Evolutionary conservation across 23 red algal species (phyloP).

Genomic region (Gracilaria caudata): DNA sequence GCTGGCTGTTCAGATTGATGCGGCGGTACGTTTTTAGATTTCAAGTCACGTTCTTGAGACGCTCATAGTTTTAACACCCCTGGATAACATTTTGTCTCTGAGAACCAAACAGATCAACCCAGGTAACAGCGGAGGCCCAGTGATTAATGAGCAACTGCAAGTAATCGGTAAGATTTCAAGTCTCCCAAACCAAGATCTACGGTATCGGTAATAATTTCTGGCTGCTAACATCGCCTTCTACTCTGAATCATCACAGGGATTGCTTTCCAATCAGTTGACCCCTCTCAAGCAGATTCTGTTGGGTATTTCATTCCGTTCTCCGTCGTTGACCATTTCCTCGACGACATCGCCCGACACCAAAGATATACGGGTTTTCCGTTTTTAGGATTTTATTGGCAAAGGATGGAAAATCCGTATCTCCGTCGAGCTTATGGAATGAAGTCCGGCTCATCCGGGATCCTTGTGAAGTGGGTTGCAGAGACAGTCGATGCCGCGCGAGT

Average conservation of each 20-base stretch:
- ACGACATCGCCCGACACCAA: constrained; percentile 76
- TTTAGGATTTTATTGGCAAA: constrained; percentile 81
- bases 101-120: constrained; percentile 71
- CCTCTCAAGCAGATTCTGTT: constrained; percentile 83
- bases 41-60: not conserved
- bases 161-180: constrained; percentile 59
- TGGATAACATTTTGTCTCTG: not conserved
- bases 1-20: constrained; percentile 93
- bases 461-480: constrained; percentile 81
- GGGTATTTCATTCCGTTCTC: constrained; percentile 91
- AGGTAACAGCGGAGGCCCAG: constrained; percentile 93
- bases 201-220: not conserved
- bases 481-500: constrained; percentile 66
- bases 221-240: not conserved
- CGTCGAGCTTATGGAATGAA: constrained; percentile 72
- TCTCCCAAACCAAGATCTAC: not conserved
- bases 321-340: constrained; percentile 93
- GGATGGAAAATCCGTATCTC: constrained; percentile 83
- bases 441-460: constrained; percentile 57
- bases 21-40: constrained; percentile 59
- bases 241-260: constrained; percentile 53
- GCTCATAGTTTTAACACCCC: not conserved
- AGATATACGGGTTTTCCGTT: constrained; percentile 91
- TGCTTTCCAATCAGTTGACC: constrained; percentile 88
- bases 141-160: constrained; percentile 82